phyloP scores from a whole-genome alignment of 108 stramenopile species.

The Skeletonema tropicum region DNA sequence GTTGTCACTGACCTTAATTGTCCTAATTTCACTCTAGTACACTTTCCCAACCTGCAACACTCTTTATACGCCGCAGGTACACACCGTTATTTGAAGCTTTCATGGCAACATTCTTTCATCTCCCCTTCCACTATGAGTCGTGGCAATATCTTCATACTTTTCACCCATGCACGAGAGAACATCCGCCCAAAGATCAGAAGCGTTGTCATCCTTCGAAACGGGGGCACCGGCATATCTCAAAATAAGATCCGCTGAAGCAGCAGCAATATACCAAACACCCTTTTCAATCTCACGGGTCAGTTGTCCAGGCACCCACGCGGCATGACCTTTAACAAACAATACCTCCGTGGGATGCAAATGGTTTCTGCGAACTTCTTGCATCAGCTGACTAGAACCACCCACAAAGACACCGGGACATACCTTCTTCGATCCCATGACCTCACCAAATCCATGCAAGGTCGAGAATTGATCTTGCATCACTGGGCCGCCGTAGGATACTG shows the following conservation, averaged over 20 bases:
- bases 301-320: constrained; percentile 88
- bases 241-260: constrained; percentile 74
- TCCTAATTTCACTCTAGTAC: not conserved
- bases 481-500: constrained; percentile 87
- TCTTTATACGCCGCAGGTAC: not conserved
- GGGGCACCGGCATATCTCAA: constrained; percentile 86
- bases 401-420: constrained; percentile 85
- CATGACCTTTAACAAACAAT: constrained; percentile 88
- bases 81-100: not conserved
- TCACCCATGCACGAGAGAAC: constrained; percentile 84
- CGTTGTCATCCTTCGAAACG: constrained; percentile 68
- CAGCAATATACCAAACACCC: constrained; percentile 86
- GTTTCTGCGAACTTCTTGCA: constrained; percentile 74
- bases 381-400: constrained; percentile 83
- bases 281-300: constrained; percentile 81
- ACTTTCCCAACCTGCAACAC: not conserved
- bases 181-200: constrained; percentile 81
- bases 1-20: not conserved
- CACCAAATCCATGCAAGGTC: constrained; percentile 81
- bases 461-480: constrained; percentile 83
- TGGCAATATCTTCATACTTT: constrained; percentile 72
- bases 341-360: constrained; percentile 67
- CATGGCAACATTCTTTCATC: constrained; percentile 75
- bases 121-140: constrained; percentile 63
- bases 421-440: constrained; percentile 83